Evolutionary conservation across 2,329 filamentous ascomycete genomes (phyloP).

Genomic region (Cladophialophora chaetospira): DNA sequence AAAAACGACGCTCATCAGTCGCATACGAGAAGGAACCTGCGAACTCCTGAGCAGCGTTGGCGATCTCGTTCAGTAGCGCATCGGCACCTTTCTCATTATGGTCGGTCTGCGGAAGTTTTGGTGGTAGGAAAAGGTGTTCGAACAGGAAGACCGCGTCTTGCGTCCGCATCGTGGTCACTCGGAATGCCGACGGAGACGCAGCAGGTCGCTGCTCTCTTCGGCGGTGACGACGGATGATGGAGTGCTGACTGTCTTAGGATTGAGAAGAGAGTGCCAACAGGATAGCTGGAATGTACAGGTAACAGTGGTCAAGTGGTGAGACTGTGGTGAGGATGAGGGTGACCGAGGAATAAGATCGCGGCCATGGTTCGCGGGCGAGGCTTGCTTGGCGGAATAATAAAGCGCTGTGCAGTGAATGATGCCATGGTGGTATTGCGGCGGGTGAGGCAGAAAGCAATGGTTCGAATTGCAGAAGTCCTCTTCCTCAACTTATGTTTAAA

Average conservation of each 20-base stretch:
- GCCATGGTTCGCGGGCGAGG: too few species aligned
- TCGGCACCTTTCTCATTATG: constrained; percentile 34
- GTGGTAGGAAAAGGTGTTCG: constrained; percentile 54
- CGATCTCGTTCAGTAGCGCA: constrained; percentile 15
- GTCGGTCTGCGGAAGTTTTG: constrained; percentile 48
- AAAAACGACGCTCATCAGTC: constrained; percentile 2
- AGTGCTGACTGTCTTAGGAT: constrained; percentile 42
- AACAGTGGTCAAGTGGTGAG: too few species aligned
- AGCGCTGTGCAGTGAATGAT: too few species aligned
- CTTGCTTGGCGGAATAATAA: too few species aligned
- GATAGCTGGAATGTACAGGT: too few species aligned
- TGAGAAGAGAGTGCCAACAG: constrained; percentile 51
- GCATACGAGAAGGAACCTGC: neutral
- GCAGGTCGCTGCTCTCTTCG: constrained; percentile 7
- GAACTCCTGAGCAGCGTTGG: constrained; percentile 7
- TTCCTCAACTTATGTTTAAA: too few species aligned
- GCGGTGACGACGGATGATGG: too few species aligned
- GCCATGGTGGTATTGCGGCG: too few species aligned
- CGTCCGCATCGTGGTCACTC: constrained; percentile 4
- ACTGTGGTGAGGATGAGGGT: too few species aligned
- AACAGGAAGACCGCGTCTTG: constrained; percentile 39
- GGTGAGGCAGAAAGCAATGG: too few species aligned
- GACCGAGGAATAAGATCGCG: too few species aligned
- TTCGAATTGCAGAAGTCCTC: too few species aligned
- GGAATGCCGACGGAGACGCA: neutral